phyloP scores from a whole-genome alignment of 345 rosid genomes.

The Viola odorata region DNA sequence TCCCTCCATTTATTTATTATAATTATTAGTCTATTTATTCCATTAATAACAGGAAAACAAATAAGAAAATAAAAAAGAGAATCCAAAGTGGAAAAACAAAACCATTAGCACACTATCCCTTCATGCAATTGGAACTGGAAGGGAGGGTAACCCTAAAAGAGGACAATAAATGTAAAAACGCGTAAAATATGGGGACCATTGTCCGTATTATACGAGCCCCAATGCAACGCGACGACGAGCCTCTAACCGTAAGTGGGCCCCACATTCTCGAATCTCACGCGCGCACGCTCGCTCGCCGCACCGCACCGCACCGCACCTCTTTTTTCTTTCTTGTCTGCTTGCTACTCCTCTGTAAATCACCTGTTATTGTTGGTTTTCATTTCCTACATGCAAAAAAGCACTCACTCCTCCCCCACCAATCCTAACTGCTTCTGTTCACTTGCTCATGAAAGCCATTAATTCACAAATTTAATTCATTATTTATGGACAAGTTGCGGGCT shows the following conservation, averaged over 20 bases:
- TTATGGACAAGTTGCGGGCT: too few species aligned
- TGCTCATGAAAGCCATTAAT: too few species aligned
- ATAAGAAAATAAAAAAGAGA: too few species aligned
- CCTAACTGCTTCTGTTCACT: neutral
- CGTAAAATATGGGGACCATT: conserved; percentile 8
- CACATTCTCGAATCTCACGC: conserved; percentile 4
- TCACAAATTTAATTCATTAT: too few species aligned
- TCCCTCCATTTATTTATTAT: neutral
- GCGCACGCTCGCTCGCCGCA: neutral
- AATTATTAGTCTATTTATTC: neutral
- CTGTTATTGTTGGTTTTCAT: neutral
- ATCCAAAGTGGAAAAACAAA: neutral
- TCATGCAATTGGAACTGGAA: neutral
- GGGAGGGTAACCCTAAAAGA: neutral
- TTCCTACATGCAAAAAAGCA: neutral
- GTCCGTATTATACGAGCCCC: neutral
- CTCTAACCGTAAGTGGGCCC: conserved; percentile 14
- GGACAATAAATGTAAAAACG: neutral
- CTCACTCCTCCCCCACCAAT: neutral
- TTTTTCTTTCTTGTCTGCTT: neutral
- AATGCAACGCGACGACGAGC: neutral
- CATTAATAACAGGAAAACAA: too few species aligned
- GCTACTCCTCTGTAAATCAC: neutral
- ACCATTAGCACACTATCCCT: neutral
- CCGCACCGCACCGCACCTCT: neutral